These are phyloP conservation scores for Zygoascus ofunaensis DNA, from an alignment of 805 yeast species.

Conservation along the genomic window DNA sequence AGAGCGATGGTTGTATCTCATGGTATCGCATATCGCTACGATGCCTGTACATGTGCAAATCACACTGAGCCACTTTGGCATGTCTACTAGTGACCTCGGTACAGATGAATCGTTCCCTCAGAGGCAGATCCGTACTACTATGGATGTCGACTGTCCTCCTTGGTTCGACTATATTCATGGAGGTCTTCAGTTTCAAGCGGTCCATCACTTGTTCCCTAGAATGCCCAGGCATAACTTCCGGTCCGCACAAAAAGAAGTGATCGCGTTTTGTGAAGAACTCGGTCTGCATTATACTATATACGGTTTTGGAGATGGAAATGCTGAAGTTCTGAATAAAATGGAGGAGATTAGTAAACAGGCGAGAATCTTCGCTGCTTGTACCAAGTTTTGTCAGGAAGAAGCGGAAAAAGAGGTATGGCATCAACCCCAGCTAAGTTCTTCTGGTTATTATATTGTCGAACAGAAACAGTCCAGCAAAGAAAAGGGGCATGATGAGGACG, in stretches of 20 bases:
- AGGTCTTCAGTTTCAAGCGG: slow-evolving; percentile 84
- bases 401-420: slow-evolving; percentile 7
- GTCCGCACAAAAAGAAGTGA: slow-evolving; percentile 59
- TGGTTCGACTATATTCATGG: slow-evolving; percentile 91
- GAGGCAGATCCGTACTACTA: slow-evolving; percentile 79
- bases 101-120: slow-evolving; percentile 68
- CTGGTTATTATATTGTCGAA: no score
- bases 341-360: slow-evolving; percentile 77
- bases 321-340: slow-evolving; percentile 56
- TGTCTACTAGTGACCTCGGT: slow-evolving; percentile 85
- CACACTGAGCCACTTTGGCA: slow-evolving; percentile 82
- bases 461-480: no score
- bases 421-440: no score
- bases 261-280: slow-evolving; percentile 64
- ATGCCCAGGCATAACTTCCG: slow-evolving; percentile 83
- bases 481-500: no score
- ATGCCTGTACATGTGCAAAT: slow-evolving; percentile 94
- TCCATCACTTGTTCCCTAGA: slow-evolving; percentile 84
- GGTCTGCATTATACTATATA: slow-evolving; percentile 77
- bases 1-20: slow-evolving; percentile 48
- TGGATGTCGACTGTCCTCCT: slow-evolving; percentile 91
- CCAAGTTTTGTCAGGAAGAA: slow-evolving; percentile 52
- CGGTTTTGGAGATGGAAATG: slow-evolving; percentile 75
- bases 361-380: slow-evolving; percentile 61
- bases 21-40: slow-evolving; percentile 71